Evolutionary conservation across 345 rosid genomes (phyloP).

Genomic region (Microcos paniculata): DNA sequence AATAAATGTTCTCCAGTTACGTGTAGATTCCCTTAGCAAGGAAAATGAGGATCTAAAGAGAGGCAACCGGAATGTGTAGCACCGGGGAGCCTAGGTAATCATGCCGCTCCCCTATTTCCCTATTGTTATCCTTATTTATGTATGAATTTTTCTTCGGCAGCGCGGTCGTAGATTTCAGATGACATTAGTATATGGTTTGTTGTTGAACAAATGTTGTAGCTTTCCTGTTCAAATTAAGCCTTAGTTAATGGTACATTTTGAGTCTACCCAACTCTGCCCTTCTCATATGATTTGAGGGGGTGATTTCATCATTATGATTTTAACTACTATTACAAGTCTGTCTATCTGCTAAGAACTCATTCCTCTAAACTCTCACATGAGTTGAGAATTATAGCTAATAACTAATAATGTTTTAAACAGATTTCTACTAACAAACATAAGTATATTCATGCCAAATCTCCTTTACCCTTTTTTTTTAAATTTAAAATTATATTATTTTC

Average conservation of each 20-base stretch:
- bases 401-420: no score
- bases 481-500: no score
- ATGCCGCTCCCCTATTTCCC: background rate
- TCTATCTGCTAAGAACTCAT: no score
- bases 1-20: conserved; percentile 74
- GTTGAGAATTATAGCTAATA: no score
- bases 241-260: background rate
- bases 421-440: no score
- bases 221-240: background rate
- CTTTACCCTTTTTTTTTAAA: no score
- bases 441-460: no score
- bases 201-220: conserved; percentile 9
- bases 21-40: conserved; percentile 52
- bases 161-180: background rate
- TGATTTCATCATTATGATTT: background rate
- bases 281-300: background rate
- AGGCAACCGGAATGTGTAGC: conserved; percentile 13
- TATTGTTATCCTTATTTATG: background rate
- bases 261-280: background rate
- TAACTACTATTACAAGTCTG: no score
- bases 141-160: background rate
- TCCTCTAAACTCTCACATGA: no score
- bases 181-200: conserved; percentile 10
- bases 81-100: background rate
- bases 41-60: conserved; percentile 78